These are phyloP conservation scores for Cadophora luteo-olivacea DNA, from an alignment of 2,329 filamentous ascomycete species.

Conservation along the genomic window DNA sequence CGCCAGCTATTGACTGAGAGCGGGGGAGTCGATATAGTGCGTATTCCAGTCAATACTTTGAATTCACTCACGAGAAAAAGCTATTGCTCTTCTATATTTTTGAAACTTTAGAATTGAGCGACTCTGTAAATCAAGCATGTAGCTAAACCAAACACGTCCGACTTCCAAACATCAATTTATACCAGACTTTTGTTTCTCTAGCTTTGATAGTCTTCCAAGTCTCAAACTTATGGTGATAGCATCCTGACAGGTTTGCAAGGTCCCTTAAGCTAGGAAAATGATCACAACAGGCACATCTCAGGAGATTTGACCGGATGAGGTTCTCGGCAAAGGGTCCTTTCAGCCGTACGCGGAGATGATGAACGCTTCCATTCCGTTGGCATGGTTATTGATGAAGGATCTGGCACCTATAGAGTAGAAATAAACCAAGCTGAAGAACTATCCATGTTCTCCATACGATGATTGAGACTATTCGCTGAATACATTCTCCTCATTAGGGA, in stretches of 20 bases:
- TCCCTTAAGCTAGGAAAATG: background rate
- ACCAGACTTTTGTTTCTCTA: background rate
- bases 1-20: background rate
- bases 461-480: background rate
- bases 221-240: background rate
- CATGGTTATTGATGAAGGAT: background rate
- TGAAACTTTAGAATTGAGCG: too few relatives aligned
- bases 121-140: background rate
- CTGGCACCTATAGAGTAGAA: background rate
- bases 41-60: background rate
- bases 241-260: background rate
- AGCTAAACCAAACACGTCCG: background rate
- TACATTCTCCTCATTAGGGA: conserved; percentile 1
- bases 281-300: background rate
- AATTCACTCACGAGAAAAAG: background rate
- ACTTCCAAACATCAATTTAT: background rate
- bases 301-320: background rate
- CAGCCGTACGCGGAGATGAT: background rate
- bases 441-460: background rate
- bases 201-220: background rate
- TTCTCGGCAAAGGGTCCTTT: background rate
- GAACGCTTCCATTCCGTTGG: background rate
- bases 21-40: background rate
- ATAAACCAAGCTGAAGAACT: background rate
- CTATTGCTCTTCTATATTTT: background rate